A percentile compares a stretch with the other conserved stretches of the same genome.
Conservation (phyloP, 1,284 basidiomycete genomes). For the Cutaneotrichosporon daszewskae region DNA sequence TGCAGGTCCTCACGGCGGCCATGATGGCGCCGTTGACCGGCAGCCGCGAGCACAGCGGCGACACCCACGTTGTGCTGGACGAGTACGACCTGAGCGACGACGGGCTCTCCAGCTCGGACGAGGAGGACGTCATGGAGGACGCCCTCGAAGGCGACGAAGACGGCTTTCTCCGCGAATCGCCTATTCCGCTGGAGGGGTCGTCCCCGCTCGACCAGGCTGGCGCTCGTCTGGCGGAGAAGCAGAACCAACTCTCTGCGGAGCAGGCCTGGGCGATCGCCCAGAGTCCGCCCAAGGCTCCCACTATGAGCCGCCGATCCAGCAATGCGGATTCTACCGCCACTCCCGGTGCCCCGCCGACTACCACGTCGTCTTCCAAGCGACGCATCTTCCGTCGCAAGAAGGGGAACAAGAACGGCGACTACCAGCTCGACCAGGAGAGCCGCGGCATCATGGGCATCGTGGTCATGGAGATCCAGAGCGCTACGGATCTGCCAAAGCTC, state of each 20-base stretch:
- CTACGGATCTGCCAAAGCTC: conserved; percentile 74
- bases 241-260: too few species aligned
- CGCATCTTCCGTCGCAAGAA: conserved; percentile 12
- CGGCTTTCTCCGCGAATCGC: conserved; percentile 17
- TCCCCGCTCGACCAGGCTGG: conserved; percentile 3
- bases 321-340: neutral
- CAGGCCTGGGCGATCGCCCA: too few species aligned
- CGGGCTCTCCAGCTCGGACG: conserved; percentile 58
- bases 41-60: conserved; percentile 13
- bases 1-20: conserved; percentile 14
- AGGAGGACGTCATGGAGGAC: conserved; percentile 52
- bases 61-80: conserved; percentile 10
- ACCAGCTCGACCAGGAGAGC: conserved; percentile 15
- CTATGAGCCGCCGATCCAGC: conserved; percentile 6
- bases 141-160: conserved; percentile 33
- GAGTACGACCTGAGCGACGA: conserved; percentile 66
- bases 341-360: neutral
- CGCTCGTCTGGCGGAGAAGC: neutral
- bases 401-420: conserved; percentile 12
- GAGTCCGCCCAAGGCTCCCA: neutral
- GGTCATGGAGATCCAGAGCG: conserved; percentile 68
- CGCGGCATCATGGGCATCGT: conserved; percentile 77
- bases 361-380: neutral
- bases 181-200: conserved; percentile 7
- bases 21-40: conserved; percentile 19